These are phyloP conservation scores for Curvularia hawaiiensis DNA, from an alignment of 2,329 filamentous ascomycete species.

Conservation along the genomic window DNA sequence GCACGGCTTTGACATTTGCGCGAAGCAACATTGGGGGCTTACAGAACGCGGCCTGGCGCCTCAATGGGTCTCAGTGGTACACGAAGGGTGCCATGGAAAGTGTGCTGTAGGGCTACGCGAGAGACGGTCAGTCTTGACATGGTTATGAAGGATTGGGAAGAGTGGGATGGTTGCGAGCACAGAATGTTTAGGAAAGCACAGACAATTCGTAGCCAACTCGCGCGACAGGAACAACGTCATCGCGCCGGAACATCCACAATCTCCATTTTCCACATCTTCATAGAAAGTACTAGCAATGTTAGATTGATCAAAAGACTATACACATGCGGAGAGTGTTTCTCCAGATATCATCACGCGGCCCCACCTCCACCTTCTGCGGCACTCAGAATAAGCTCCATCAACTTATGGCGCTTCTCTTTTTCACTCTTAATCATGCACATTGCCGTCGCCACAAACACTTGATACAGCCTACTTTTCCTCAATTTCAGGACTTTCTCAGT, in stretches of 20 bases:
- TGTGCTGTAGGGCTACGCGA: constrained; percentile 28
- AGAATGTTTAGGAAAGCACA: constrained; percentile 9
- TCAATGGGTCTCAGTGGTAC: constrained; percentile 29
- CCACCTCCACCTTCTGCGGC: constrained; percentile 18
- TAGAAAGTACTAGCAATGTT: not conserved
- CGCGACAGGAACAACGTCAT: constrained; percentile 14
- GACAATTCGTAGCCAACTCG: constrained; percentile 2
- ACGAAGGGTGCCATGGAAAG: constrained; percentile 20
- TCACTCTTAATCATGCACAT: constrained; percentile 43
- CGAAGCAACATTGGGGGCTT: constrained; percentile 16
- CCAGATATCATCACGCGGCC: not conserved
- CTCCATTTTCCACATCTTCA: not conserved
- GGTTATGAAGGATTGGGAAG: constrained; percentile 1
- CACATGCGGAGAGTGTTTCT: too few species aligned
- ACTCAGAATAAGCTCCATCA: constrained; percentile 17
- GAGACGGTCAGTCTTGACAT: constrained; percentile 38
- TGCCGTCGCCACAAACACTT: constrained; percentile 39
- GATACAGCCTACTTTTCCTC: constrained; percentile 34
- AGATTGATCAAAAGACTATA: not conserved
- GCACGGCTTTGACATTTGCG: not conserved
- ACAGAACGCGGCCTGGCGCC: constrained; percentile 32
- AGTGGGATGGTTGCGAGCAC: constrained; percentile 6
- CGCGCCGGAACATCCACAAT: not conserved
- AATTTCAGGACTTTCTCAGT: constrained; percentile 9
- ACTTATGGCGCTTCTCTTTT: constrained; percentile 40